Evolutionary conservation across 2,329 filamentous ascomycete species (phyloP), one percentile per base, ranked within the genome.

Genomic region (Biscogniauxia sp.): DNA sequence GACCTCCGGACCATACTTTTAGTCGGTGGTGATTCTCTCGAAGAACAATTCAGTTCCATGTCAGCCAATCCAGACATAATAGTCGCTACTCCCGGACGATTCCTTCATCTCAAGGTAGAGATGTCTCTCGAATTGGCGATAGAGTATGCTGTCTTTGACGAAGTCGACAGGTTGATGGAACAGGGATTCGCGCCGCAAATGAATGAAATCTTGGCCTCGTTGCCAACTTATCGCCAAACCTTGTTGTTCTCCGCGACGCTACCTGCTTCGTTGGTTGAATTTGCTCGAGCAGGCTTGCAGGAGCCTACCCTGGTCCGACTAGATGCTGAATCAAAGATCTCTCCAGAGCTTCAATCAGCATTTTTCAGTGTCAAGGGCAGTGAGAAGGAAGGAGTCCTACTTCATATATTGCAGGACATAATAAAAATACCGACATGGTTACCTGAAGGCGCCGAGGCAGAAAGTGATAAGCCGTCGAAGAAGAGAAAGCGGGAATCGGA

Each of bases 121-220:
- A 99, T 99, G 96, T 83, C 84, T 9, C 77, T 99, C 56, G 92
- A 97, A 71, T 79, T 99, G 0, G 96, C 92, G 3, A 89, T 99
- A 63, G 85, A 87, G 68, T 99, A 99, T 71, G 92, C 97, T 23
- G 95, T 99, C 8, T 99, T 99, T 66, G 95, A 99, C 73, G 95
- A 99, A 76, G 95, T 95, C 1, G 95, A 99, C 81, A 86, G 95
- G 57, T 81, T 99, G 20, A 99, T 99, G 76, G 95, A 99, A 74
- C 97, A 99, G 94, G 96, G 95, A 69, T 99, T 99, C 73, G 93
- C 93, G 4, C 88, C 91, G 3, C 95, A 99, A 72, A 80, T 99
- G 68, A 90, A 91, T 0, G 95, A 99, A 74, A 98, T 98, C 80
- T 79, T 99, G 56, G 88, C 97, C 72, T 91, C 93, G 0, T 80